phyloP scores from a whole-genome alignment of 2,329 filamentous ascomycete species.

The Polychaeton citri region DNA sequence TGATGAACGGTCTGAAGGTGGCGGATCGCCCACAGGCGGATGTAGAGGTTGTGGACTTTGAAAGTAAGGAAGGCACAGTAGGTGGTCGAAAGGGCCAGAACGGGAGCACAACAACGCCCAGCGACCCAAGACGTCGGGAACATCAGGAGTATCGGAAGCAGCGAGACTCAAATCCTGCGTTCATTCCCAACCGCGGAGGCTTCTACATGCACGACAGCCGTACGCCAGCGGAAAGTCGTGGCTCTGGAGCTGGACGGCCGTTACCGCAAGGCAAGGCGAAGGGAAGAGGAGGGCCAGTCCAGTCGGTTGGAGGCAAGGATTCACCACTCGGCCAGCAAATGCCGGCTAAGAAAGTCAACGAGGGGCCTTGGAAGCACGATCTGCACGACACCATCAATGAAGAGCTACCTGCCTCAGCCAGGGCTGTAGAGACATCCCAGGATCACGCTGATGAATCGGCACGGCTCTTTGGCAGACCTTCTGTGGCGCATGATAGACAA shows the following conservation, averaged over 20 bases:
- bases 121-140: slow-evolving; percentile 45
- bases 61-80: neutral
- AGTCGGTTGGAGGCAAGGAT: slow-evolving; percentile 36
- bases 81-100: slow-evolving; percentile 28
- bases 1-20: slow-evolving; percentile 46
- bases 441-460: slow-evolving; percentile 13
- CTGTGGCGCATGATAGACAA: slow-evolving; percentile 1
- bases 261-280: slow-evolving; percentile 35
- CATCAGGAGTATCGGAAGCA: slow-evolving; percentile 85
- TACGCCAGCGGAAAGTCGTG: slow-evolving; percentile 33
- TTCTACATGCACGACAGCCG: slow-evolving; percentile 96
- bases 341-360: slow-evolving; percentile 37
- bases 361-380: slow-evolving; percentile 80
- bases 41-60: slow-evolving; percentile 26
- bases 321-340: slow-evolving; percentile 35
- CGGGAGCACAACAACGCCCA: slow-evolving; percentile 13
- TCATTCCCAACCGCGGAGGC: slow-evolving; percentile 83
- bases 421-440: slow-evolving; percentile 5
- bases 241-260: slow-evolving; percentile 24
- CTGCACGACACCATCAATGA: slow-evolving; percentile 58
- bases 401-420: slow-evolving; percentile 11
- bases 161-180: slow-evolving; percentile 77
- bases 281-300: slow-evolving; percentile 43
- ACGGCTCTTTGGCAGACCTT: slow-evolving; percentile 10
- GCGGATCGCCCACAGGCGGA: slow-evolving; percentile 26